Evolutionary conservation across 2,329 filamentous ascomycete genomes (phyloP).

Genomic region (Exophiala spinifera): DNA sequence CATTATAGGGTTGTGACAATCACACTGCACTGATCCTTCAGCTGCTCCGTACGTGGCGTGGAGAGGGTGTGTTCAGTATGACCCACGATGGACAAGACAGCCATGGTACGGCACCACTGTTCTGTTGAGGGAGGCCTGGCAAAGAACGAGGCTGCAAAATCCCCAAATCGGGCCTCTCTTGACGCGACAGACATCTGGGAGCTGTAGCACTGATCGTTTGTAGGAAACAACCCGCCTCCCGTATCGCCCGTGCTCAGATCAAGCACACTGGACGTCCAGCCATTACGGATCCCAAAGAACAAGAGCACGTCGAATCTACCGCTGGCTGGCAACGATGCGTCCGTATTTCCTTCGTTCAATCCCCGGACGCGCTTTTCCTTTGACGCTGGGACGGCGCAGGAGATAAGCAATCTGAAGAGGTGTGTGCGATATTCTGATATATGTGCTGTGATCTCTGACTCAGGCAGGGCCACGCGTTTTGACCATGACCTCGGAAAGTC

Average conservation of each 20-base stretch:
- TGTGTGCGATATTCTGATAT: slow-evolving; percentile 44
- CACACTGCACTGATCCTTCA: slow-evolving; percentile 13
- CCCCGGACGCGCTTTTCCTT: slow-evolving; percentile 71
- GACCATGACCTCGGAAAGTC: slow-evolving; percentile 84
- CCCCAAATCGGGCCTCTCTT: too few relatives aligned
- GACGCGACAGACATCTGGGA: too few relatives aligned
- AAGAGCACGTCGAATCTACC: slow-evolving; percentile 50
- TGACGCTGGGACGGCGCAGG: slow-evolving; percentile 64
- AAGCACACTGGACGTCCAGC: slow-evolving; percentile 13
- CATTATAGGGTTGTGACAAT: slow-evolving; percentile 10
- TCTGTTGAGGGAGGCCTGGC: not conserved
- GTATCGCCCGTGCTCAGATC: slow-evolving; percentile 18
- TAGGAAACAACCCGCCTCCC: slow-evolving; percentile 21
- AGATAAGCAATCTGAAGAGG: slow-evolving; percentile 72
- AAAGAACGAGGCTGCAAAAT: not conserved
- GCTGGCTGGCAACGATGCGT: slow-evolving; percentile 49
- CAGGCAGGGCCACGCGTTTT: slow-evolving; percentile 70
- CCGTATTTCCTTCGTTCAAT: slow-evolving; percentile 49
- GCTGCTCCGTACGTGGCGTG: slow-evolving; percentile 7
- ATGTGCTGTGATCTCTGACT: slow-evolving; percentile 5
- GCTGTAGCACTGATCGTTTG: slow-evolving; percentile 4
- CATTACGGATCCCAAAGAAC: slow-evolving; percentile 43
- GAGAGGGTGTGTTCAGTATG: slow-evolving; percentile 17
- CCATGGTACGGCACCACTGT: slow-evolving; percentile 15
- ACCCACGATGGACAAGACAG: slow-evolving; percentile 18